Conservation (phyloP, 805 yeast genomes). For the Sungouiella blattae region DNA sequence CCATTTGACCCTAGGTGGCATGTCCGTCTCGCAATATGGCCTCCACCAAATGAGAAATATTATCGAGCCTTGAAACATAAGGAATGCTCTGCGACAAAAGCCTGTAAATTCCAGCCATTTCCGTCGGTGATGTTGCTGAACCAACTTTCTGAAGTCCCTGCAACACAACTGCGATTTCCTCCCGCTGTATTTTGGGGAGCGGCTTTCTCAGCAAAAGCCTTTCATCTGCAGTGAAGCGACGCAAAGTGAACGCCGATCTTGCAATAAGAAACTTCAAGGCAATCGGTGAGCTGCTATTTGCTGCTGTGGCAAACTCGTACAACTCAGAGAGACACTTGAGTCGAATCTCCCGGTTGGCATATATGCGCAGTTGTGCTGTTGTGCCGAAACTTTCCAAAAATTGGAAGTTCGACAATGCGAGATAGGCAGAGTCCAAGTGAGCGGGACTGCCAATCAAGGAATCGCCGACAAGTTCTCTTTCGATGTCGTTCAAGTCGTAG, state of each 20-base stretch:
- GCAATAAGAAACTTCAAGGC: constrained; percentile 42
- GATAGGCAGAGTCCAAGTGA: constrained; percentile 34
- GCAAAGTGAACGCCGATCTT: constrained; percentile 57
- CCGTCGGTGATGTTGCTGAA: background rate
- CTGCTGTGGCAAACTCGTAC: constrained; percentile 40
- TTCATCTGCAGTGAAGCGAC: constrained; percentile 62
- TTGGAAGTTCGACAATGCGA: constrained; percentile 24
- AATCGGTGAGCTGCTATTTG: constrained; percentile 8
- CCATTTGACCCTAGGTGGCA: no score
- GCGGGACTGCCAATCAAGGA: constrained; percentile 21
- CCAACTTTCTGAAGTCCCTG: constrained; percentile 33
- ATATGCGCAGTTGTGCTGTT: constrained; percentile 46
- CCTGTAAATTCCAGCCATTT: constrained; percentile 1
- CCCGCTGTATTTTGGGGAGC: constrained; percentile 58
- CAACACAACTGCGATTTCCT: constrained; percentile 53
- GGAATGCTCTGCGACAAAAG: constrained; percentile 11
- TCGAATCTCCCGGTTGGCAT: constrained; percentile 48
- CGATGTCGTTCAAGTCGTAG: constrained; percentile 57
- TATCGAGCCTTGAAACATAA: constrained; percentile 7
- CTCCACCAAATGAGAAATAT: constrained; percentile 8
- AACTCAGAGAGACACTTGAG: constrained; percentile 49
- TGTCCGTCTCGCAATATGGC: no score
- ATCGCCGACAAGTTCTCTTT: constrained; percentile 21
- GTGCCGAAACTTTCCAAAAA: constrained; percentile 59
- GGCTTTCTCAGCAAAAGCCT: constrained; percentile 61